Conservation (phyloP, 2,329 filamentous ascomycete species). For the Pestalotiopsis sp. region DNA sequence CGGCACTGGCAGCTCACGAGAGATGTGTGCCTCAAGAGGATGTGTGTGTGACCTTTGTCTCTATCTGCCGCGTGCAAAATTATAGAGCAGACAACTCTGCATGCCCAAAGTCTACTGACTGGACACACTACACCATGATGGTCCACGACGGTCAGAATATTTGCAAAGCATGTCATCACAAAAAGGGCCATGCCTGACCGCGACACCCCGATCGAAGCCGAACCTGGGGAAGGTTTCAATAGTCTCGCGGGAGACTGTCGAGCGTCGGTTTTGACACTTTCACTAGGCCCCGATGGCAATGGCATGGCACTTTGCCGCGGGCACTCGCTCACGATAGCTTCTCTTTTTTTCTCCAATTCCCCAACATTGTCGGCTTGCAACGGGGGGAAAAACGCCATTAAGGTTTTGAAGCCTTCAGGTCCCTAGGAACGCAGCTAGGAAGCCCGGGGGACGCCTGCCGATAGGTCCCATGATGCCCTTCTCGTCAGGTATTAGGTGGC, state of each 20-base stretch:
- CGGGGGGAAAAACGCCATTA: not conserved
- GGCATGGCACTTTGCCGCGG: not conserved
- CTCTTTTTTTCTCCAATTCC: not conserved
- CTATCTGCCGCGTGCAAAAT: no score
- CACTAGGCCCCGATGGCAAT: not conserved
- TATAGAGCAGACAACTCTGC: no score
- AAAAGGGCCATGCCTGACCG: no score
- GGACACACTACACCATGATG: no score
- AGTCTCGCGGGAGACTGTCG: not conserved
- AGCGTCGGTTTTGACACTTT: not conserved
- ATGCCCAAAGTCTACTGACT: no score
- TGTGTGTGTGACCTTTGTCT: no score
- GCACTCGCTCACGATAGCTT: not conserved
- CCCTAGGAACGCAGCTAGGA: not conserved
- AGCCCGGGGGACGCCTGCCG: not conserved
- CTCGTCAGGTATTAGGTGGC: not conserved
- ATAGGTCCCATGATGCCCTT: not conserved
- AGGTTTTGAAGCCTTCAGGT: not conserved
- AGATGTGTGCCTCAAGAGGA: no score
- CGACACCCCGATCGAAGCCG: no score
- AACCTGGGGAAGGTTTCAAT: not conserved
- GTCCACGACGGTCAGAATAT: no score
- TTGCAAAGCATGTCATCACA: no score
- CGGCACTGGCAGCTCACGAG: no score
- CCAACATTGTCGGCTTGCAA: not conserved